Base-by-base conservation (phyloP, 2,329 filamentous ascomycete genomes). In the Amphichorda felina region DNA sequence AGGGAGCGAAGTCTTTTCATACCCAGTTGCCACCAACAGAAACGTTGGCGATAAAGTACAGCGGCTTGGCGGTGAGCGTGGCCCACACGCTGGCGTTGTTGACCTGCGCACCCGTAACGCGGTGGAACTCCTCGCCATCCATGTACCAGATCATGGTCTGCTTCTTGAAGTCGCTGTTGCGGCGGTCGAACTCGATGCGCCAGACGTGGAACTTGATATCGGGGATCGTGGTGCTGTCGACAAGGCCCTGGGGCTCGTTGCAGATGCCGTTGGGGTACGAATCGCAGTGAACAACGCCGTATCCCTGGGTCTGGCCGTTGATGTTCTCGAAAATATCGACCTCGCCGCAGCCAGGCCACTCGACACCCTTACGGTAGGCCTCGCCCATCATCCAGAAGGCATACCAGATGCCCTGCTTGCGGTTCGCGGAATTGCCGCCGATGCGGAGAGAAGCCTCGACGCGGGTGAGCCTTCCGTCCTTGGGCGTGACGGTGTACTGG, bases 351-450 rank as follows among this genome's bases (percentile, higher is more conserved):
- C 40, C 36, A 0, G 72, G 72, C 71, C 71, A 75, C 1, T 57
- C 27, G 13, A 15, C 61, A 8, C 67, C 68, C 30, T 61, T 54
- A 18, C 66, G 63, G 37, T 67, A 55, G 9, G 60, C 49, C 34
- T 72, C 59, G 27, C 71, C 70, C 13, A 75, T 56, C 40, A 72
- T 56, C 70, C 70, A 75, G 45, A 74, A 75, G 1, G 71, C 71
- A 0, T 71, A 70, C 71, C 70, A 75, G 33, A 75, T 56, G 4
- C 72, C 72, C 43, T 71, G 59, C 50, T 72, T 68, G 30, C 50
- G 48, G 3, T 57, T 55, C 29, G 47, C 45, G 2, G 49, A 28
- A 49, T 63, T 63, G 40, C 45, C 45, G 11, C 66, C 72, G 33
- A 72, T 56, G 25, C 67, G 62, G 31, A 75, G 53, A 17, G 50